Evolutionary conservation across 202 grass and related monocot species (phyloP), one percentile per base, ranked within the genome.

Genomic region (Schoenoplectus tabernaemontani): DNA sequence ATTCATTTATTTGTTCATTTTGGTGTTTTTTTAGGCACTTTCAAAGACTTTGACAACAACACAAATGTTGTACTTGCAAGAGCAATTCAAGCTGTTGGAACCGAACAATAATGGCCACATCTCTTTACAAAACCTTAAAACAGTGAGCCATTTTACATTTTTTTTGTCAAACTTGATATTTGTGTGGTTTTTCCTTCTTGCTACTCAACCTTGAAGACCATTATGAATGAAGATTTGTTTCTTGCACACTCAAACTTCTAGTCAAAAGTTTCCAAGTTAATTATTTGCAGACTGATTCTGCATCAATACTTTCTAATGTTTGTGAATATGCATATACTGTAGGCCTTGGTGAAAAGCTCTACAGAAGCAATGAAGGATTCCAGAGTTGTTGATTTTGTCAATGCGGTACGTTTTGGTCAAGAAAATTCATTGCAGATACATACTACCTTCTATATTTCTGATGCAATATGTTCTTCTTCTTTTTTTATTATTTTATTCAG

Each of bases 51-150:
- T 97, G 81, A 91, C 84, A 0, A 67, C 64, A 59, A 82, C 86
- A 82, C 91, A 97, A 67, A 60, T 80, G 38, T 87, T 87, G 28
- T 97, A 97, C 80, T 86, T 93, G 73, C 86, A 59, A 82, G 91
- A 91, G 75, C 94, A 93, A 60, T 97, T 93, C 67, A 67, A 70
- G 47, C 79, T 91, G 77, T 83, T 97, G 42, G 87, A 84, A 17
- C 91, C 94, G 62, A 93, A 88, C 77, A 90, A 91, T 87, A 93
- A 80, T 15, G 89, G 87, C 23, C 83, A 85, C 43, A 93, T 93
- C 66, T 87, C 91, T 64, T 85, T 97, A 77, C 89, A 93, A 87
- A 93, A 93, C 84, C 83, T 97, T 73, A 97, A 97, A 80, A 81
- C 63, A 82, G 94, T 97, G 79, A 92, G 91, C 85, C 20, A 12